Conservation (phyloP, 2,329 filamentous ascomycete genomes). For the Daldinia sp. region DNA sequence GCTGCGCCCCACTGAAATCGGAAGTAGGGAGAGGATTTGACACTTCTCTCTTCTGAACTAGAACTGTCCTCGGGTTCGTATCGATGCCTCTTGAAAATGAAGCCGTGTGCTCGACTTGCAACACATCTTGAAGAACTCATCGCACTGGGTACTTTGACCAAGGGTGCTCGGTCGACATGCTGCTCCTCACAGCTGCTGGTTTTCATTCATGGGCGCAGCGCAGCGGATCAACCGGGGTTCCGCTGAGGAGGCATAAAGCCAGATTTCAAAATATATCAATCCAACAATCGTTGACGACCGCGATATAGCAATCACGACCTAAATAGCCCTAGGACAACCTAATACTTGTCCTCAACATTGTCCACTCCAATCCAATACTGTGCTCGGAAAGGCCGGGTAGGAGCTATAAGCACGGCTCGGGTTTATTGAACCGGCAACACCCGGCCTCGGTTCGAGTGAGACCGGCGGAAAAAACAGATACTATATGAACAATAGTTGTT, state of each 20-base stretch:
- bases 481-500: neutral
- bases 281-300: neutral
- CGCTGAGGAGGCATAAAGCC: neutral
- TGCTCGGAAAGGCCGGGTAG: neutral
- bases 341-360: neutral
- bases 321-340: neutral
- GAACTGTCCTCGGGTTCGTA: neutral
- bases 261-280: neutral
- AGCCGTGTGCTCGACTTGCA: neutral
- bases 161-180: neutral
- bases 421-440: neutral
- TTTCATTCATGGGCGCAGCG: neutral
- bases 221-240: too few species aligned
- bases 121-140: neutral
- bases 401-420: neutral
- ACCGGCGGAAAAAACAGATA: neutral
- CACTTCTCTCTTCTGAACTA: neutral
- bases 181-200: neutral
- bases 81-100: neutral
- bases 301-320: neutral
- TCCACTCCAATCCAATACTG: neutral
- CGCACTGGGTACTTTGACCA: too few species aligned
- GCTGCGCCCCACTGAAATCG: neutral
- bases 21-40: neutral
- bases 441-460: conserved; percentile 2